Base-by-base conservation (phyloP, 2,329 filamentous ascomycete genomes). In the Westerdykella ornata region DNA sequence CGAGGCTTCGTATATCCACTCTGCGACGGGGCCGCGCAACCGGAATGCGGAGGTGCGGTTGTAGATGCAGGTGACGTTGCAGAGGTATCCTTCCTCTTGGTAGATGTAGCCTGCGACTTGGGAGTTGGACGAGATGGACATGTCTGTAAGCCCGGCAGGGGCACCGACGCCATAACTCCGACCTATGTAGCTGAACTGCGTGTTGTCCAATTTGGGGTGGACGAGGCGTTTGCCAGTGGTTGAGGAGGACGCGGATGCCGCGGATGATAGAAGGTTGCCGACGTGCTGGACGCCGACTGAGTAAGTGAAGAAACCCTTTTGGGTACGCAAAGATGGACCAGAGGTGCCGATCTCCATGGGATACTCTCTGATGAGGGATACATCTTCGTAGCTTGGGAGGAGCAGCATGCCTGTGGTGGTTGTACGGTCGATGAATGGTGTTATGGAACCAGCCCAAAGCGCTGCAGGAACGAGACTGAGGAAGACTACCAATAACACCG, bases 121-220 rank as follows among this genome's bases (percentile, higher is more conserved):
- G 8, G 12, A 39, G 30, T 52, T 48, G 14, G 49, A 47, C 9
- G 42, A 36, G 5, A 59, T 54, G 3, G 28, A 16, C 8, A 44
- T 37, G 32, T 59, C 56, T 32, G 47, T 51, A 4, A 59, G 44
- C 11, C 54, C 53, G 6, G 66, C 57, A n/a, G 69, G 62, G 35
- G 66, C 66, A 41, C 67, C 68, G 15, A 70, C 67, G 51, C 68
- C 68, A 51, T 70, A 70, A 1, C 67, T 64, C 50, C 70, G 65
- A 35, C 54, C 54, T 4, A 42, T 39, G 39, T 58, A 58, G 37
- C 53, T 58, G 41, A 54, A 59, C 16, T 52, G 54, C 1, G 54
- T 54, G 35, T 57, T 58, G 46, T 58, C 56, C 13, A 52, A 46
- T 35, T 58, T 58, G n/a, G 52, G 45, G 44, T 57, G 56, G 19